Percentiles rank a stretch among this genome's conserved stretches.
These are phyloP conservation scores for Leccinum longicurvipes DNA, from an alignment of 768 basidiomycete species.

Conservation along the genomic window DNA sequence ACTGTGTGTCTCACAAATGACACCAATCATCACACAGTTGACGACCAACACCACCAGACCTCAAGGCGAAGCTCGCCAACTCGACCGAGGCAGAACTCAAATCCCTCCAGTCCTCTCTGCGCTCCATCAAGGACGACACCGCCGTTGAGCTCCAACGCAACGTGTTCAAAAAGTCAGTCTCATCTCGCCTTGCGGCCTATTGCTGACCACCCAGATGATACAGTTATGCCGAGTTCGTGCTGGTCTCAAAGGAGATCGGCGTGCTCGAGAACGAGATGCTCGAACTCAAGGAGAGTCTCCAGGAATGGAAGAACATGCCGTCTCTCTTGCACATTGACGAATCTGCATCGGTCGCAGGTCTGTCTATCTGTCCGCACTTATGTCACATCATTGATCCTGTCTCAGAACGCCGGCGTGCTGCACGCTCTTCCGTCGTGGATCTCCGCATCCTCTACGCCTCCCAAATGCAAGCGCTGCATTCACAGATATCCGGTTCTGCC, in stretches of 20 bases:
- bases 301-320: slow-evolving; percentile 96
- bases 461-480: slow-evolving; percentile 88
- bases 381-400: slow-evolving; percentile 4
- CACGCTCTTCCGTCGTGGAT: slow-evolving; percentile 93
- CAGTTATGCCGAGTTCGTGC: slow-evolving; percentile 96
- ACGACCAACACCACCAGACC: slow-evolving; percentile 39
- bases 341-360: slow-evolving; percentile 60
- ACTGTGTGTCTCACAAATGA: slow-evolving; percentile 55
- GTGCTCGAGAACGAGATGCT: slow-evolving; percentile 97
- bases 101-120: slow-evolving; percentile 73
- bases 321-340: slow-evolving; percentile 89
- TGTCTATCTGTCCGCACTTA: slow-evolving; percentile 25
- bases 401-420: slow-evolving; percentile 52
- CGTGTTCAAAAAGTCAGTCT: slow-evolving; percentile 85
- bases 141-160: slow-evolving; percentile 81
- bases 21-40: background rate
- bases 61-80: slow-evolving; percentile 85
- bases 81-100: slow-evolving; percentile 81
- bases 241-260: slow-evolving; percentile 95
- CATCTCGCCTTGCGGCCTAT: background rate
- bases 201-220: slow-evolving; percentile 11
- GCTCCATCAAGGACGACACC: slow-evolving; percentile 65
- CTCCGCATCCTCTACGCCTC: slow-evolving; percentile 91
- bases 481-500: slow-evolving; percentile 89
- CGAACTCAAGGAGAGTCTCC: slow-evolving; percentile 89